These are phyloP conservation scores for Reutealis trisperma DNA, from an alignment of 345 rosid genomes.

Conservation along the genomic window DNA sequence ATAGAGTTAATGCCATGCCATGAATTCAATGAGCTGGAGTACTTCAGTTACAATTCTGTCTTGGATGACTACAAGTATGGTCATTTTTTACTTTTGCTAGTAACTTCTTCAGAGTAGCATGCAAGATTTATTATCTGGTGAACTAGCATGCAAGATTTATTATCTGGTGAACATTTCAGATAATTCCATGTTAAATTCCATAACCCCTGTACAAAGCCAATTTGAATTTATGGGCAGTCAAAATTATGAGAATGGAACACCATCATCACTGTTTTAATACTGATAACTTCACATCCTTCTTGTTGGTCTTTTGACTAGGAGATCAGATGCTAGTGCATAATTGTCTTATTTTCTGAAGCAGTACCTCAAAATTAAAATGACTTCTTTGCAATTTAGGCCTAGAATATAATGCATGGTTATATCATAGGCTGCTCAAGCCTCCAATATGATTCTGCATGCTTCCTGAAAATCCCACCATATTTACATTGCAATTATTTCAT, in stretches of 20 bases:
- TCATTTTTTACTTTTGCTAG: constrained; percentile 22
- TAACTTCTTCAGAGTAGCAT: constrained; percentile 9
- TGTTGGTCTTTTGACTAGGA: too few species aligned
- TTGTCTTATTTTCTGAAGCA: too few species aligned
- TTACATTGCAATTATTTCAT: neutral
- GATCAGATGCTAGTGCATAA: neutral
- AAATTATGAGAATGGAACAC: neutral
- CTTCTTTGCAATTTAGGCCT: neutral
- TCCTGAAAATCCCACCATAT: neutral
- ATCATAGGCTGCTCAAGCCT: neutral
- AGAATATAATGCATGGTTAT: neutral
- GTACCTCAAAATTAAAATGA: neutral
- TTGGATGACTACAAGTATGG: constrained; percentile 77
- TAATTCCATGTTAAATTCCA: neutral
- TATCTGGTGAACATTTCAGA: constrained; percentile 8
- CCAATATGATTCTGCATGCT: neutral
- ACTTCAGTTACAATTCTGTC: constrained; percentile 79
- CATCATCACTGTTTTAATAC: neutral
- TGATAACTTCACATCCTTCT: neutral
- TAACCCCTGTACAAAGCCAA: constrained; percentile 1
- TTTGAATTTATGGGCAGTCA: neutral
- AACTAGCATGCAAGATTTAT: constrained; percentile 10
- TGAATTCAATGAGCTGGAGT: constrained; percentile 95
- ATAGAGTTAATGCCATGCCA: constrained; percentile 98
- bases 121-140: constrained; percentile 12